These are phyloP conservation scores for Solanum tarapatanum DNA, from an alignment of 257 asterid genomes.

Conservation along the genomic window DNA sequence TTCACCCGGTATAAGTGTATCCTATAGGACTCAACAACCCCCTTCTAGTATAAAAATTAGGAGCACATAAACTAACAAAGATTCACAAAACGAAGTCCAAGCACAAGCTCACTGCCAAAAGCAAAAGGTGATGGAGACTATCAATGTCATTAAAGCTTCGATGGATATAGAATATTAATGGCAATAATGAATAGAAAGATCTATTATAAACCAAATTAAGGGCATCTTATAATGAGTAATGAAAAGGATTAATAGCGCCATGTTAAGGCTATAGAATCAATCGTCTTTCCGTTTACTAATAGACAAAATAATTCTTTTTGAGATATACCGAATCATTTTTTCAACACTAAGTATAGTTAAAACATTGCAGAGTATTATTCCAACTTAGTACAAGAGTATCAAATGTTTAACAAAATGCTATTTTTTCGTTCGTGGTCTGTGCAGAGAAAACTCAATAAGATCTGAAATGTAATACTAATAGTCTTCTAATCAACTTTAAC, in stretches of 20 bases:
- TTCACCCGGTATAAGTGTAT: too few relatives aligned
- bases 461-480: neutral
- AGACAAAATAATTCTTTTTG: neutral
- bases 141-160: too few relatives aligned
- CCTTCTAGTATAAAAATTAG: too few relatives aligned
- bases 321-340: neutral
- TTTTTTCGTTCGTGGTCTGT: neutral
- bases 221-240: neutral
- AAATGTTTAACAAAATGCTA: neutral
- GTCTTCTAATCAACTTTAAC: neutral
- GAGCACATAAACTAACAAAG: too few relatives aligned
- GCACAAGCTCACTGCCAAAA: too few relatives aligned
- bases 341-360: neutral
- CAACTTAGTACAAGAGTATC: neutral
- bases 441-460: neutral
- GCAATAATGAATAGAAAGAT: too few relatives aligned
- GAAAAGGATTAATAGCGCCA: neutral
- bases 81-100: too few relatives aligned
- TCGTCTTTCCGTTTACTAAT: neutral
- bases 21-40: too few relatives aligned
- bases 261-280: neutral
- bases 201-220: neutral
- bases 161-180: too few relatives aligned
- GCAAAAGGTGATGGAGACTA: too few relatives aligned
- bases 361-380: neutral